Conservation (phyloP, 768 basidiomycete genomes). For the Termitomyces bulborhizus region DNA sequence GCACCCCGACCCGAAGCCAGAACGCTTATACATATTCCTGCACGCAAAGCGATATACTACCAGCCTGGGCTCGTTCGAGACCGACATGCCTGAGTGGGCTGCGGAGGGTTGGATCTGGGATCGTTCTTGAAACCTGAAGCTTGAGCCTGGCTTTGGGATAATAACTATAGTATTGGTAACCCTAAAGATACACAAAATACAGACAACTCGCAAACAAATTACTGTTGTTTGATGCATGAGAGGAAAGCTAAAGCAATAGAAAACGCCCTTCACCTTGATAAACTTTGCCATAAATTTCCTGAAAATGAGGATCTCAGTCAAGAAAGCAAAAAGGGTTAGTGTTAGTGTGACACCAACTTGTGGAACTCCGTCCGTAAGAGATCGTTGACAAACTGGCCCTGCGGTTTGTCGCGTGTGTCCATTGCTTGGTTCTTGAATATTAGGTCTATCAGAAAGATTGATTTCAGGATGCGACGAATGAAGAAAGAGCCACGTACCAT, state of each 20-base stretch:
- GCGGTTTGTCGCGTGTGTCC: conserved; percentile 50
- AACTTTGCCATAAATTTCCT: conserved; percentile 94
- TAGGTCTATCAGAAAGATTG: neutral
- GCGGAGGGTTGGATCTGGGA: conserved; percentile 68
- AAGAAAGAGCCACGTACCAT: conserved; percentile 47
- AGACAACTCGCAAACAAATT: conserved; percentile 1
- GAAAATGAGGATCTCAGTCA: neutral
- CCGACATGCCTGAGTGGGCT: conserved; percentile 89
- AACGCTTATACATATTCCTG: conserved; percentile 90
- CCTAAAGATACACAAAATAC: conserved; percentile 10
- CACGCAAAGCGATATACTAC: conserved; percentile 87
- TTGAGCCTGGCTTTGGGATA: neutral
- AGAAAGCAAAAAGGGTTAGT: neutral
- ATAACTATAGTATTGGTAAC: conserved; percentile 4
- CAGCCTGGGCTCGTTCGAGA: conserved; percentile 76
- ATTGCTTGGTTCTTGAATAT: conserved; percentile 99
- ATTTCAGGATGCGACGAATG: neutral
- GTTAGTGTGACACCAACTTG: conserved; percentile 47
- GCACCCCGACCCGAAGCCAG: conserved; percentile 89
- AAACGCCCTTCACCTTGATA: conserved; percentile 54
- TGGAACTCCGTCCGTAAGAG: conserved; percentile 91
- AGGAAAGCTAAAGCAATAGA: too few species aligned
- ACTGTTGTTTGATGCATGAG: conserved; percentile 1
- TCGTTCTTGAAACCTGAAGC: conserved; percentile 18
- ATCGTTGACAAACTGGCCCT: conserved; percentile 92